Percentiles rank a stretch among this genome's conserved stretches.
phyloP scores from a whole-genome alignment of 169 alveolate species.

The Plasmodium ovale region DNA sequence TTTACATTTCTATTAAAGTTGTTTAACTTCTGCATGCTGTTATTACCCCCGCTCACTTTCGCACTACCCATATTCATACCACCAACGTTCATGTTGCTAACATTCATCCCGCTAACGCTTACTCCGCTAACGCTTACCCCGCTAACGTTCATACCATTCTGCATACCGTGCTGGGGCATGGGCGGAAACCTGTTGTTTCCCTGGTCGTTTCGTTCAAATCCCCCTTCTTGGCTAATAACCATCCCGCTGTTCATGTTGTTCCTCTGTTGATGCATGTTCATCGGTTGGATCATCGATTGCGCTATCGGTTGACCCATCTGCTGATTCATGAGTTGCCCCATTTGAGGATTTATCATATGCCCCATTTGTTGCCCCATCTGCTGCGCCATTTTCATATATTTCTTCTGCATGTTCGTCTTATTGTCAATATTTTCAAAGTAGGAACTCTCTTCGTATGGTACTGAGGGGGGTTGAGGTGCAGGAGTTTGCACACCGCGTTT shows the following conservation, averaged over 20 bases:
- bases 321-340: background rate
- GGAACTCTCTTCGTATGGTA: slow-evolving; percentile 7
- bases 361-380: slow-evolving; percentile 27
- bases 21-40: background rate
- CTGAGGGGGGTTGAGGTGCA: slow-evolving; percentile 43
- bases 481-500: slow-evolving; percentile 60
- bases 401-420: slow-evolving; percentile 28
- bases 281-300: background rate
- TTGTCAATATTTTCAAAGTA: slow-evolving; percentile 16
- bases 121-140: background rate
- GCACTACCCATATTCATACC: too few relatives aligned
- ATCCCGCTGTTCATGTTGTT: background rate
- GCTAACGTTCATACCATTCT: background rate
- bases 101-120: background rate
- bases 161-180: background rate
- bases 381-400: background rate
- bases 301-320: background rate
- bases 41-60: background rate
- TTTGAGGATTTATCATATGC: background rate
- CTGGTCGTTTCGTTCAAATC: background rate
- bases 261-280: slow-evolving; percentile 31
- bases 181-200: background rate
- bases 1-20: slow-evolving; percentile 26
- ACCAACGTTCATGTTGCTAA: background rate
- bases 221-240: background rate